Conservation (phyloP, 306 rosid genomes). For the Adenanthera pavonina region DNA sequence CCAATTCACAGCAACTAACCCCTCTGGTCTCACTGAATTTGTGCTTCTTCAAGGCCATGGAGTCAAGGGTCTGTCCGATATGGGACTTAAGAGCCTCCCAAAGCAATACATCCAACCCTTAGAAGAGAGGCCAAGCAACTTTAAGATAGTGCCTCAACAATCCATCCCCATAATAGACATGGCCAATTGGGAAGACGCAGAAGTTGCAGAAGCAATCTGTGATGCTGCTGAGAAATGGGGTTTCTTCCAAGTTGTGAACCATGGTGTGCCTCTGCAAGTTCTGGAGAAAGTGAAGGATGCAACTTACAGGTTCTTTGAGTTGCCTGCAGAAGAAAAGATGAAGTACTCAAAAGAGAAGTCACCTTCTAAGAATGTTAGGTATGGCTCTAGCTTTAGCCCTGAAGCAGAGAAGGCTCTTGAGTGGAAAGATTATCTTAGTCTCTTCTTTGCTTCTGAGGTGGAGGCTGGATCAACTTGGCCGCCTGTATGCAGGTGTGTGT, state of each 20-base stretch:
- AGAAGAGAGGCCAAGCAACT: conserved; percentile 45
- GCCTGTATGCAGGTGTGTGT: conserved; percentile 48
- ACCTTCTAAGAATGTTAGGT: conserved; percentile 44
- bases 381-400: conserved; percentile 62
- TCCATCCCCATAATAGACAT: conserved; percentile 65
- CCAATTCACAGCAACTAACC: background rate
- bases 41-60: conserved; percentile 60
- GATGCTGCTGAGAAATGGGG: conserved; percentile 74
- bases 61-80: conserved; percentile 64
- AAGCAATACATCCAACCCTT: conserved; percentile 61
- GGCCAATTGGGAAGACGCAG: conserved; percentile 49
- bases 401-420: conserved; percentile 62
- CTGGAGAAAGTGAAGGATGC: conserved; percentile 55
- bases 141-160: conserved; percentile 20
- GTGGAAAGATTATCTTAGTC: conserved; percentile 71
- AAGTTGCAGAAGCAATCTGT: conserved; percentile 48
- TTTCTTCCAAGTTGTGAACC: conserved; percentile 63
- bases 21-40: conserved; percentile 33
- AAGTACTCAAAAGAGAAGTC: conserved; percentile 50
- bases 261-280: conserved; percentile 59
- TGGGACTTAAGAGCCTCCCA: conserved; percentile 55
- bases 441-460: conserved; percentile 62
- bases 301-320: conserved; percentile 54
- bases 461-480: conserved; percentile 68
- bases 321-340: conserved; percentile 55